Evolutionary conservation across 108 stramenopile species (phyloP).

Genomic region (Fragilariopsis cylindrus): DNA sequence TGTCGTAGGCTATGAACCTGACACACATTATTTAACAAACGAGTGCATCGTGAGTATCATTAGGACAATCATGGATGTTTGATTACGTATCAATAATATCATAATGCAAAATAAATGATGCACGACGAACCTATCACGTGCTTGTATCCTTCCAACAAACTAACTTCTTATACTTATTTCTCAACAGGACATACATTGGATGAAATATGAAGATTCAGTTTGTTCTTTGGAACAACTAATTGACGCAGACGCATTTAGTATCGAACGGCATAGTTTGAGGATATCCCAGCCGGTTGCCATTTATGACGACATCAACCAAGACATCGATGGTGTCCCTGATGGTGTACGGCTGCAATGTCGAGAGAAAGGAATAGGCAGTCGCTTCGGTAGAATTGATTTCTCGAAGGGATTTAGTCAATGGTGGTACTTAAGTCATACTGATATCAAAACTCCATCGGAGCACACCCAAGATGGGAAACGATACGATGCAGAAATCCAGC

Average conservation of each 20-base stretch:
- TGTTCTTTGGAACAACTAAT: constrained; percentile 39
- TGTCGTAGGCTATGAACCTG: constrained; percentile 9
- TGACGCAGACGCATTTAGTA: constrained; percentile 26
- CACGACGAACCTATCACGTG: background rate
- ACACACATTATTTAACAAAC: constrained; percentile 11
- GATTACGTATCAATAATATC: too few species aligned
- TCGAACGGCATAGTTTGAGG: constrained; percentile 46
- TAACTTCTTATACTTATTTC: background rate
- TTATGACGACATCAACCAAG: constrained; percentile 5
- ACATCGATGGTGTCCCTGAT: constrained; percentile 10
- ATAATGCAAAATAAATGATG: too few species aligned
- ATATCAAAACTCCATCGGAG: constrained; percentile 45
- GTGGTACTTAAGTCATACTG: constrained; percentile 38
- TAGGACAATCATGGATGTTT: too few species aligned
- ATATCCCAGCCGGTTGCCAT: constrained; percentile 32
- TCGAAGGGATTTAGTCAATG: constrained; percentile 31
- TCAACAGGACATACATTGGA: constrained; percentile 39
- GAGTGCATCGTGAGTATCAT: constrained; percentile 12
- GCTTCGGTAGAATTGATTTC: constrained; percentile 32
- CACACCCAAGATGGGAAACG: constrained; percentile 50
- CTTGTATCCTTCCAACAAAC: background rate
- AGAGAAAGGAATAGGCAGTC: constrained; percentile 14
- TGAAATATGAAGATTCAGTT: constrained; percentile 37
- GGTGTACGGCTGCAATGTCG: constrained; percentile 13
- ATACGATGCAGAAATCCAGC: constrained; percentile 52